Evolutionary conservation across 345 rosid genomes (phyloP), one percentile per base, ranked within the genome.

Genomic region (Carallia pectinifolia): DNA sequence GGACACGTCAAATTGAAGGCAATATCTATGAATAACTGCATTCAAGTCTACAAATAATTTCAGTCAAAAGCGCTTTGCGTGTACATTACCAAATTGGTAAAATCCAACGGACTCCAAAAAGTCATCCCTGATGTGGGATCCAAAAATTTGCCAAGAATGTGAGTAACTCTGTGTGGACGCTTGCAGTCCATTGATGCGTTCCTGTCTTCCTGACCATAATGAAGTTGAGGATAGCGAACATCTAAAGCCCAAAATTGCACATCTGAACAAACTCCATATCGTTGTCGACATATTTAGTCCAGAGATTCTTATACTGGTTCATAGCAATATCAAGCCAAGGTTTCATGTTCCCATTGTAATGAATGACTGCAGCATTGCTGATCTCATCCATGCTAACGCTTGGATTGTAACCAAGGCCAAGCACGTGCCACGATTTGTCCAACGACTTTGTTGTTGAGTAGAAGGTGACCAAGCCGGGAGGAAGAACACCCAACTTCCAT

Each of bases 261-360:
- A 66, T 71, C 69, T 71, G 80, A 47, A 76, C 76, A 67, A 76
- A 76, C 76, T 76, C 80, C 80, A 71, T 71, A 39, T 76, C 80
- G 50, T 68, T 71, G 76, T 93, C 98, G 2, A 93, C 88, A 75
- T 90, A 90, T 67, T 85, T 93, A 10, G 90, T 89, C 98, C 98
- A 93, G 15, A 88, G 90, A 80, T 77, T 82, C 79, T 93, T 93
- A 76, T 86, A 93, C 64, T 88, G 96, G 80, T 90, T 89, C 88
- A 93, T 80, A 29, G 96, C 98, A 62, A 93, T 85, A 69, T 93
- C 96, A 8, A 94, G 95, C 96, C 98, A 94, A 40, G 98, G 98
- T 84, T 94, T 91, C 97, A 90, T 89, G 84, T 94, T 88, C 58
- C 98, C 97, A 69, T 86, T 94, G 82, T 85, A 94, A 76, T 94